Conservation (phyloP, 352 stramenopile species). For the Aphanomyces invadans region DNA sequence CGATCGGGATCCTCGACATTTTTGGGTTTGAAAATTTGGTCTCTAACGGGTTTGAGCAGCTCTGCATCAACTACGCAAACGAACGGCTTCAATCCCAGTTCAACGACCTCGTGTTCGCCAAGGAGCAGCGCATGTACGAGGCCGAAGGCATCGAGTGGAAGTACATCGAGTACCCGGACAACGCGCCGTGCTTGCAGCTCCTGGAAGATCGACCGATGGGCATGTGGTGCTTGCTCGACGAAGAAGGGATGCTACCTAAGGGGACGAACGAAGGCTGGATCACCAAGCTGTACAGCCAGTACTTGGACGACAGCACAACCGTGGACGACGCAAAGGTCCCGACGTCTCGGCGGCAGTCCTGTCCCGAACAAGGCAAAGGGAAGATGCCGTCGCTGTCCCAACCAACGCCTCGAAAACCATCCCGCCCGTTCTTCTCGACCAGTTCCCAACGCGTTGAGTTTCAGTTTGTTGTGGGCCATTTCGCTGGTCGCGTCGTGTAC, state of each 20-base stretch:
- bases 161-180: constrained; percentile 72
- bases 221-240: constrained; percentile 73
- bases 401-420: constrained; percentile 29
- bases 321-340: constrained; percentile 26
- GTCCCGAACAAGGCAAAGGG: constrained; percentile 32
- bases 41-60: constrained; percentile 76
- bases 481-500: constrained; percentile 71
- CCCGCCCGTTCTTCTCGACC: constrained; percentile 57
- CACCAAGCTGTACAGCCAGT: constrained; percentile 76
- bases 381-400: constrained; percentile 27
- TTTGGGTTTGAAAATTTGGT: constrained; percentile 84
- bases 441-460: constrained; percentile 78
- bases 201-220: constrained; percentile 78
- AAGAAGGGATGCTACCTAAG: constrained; percentile 79
- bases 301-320: constrained; percentile 34
- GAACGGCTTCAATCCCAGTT: constrained; percentile 81
- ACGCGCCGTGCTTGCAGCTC: constrained; percentile 63
- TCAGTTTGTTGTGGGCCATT: constrained; percentile 78
- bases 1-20: constrained; percentile 85
- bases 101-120: constrained; percentile 85
- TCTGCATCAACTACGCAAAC: constrained; percentile 86
- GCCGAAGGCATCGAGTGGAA: constrained; percentile 81
- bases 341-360: constrained; percentile 39
- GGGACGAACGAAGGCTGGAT: constrained; percentile 69
- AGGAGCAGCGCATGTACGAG: constrained; percentile 76